Base-by-base conservation (phyloP, 768 basidiomycete species). In the Lactifluus pinguis region DNA sequence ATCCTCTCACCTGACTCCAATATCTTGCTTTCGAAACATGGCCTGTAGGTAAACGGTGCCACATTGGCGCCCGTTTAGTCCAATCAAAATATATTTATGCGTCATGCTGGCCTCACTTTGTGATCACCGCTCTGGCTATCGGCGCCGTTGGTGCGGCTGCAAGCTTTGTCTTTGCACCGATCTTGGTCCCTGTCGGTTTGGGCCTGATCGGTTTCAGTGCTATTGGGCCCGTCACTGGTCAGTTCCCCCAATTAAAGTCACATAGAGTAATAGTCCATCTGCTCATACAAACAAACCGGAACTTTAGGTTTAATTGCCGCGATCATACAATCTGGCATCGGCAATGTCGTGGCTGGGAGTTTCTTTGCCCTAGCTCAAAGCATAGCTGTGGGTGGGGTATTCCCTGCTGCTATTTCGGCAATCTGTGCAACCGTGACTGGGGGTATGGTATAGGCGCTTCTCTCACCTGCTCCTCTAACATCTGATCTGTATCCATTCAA, bases 371-470 rank as follows among this genome's bases (percentile, higher is more conserved):
- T 4, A 1, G 45, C 36, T 6, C 64, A 65, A 44, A 59, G 56
- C 36, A 25, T 52, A 3, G 64, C 56, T 36, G 63, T 59, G 53
- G 53, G 61, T 10, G 57, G 61, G 6, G 57, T 38, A 5, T 5
- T 58, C 1, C 47, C 64, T 25, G 38, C 30, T 1, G 30, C 19
- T 25, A 4, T 63, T 13, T 41, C 39, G 2, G 61, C 47, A 1
- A n/a, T 45, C 30, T 42, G 56, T 1, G 61, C 44, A 2, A 50
- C 41, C 29, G 5, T 45, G 19, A 6, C 30, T 4, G 44, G 54
- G 6, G n/a, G n/a, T n/a, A n/a, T n/a, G 5, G 25, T 17, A 34
- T 9, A 6, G 30, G 19, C 8, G 32, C 45, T 1, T 25, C 3
- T 34, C 5, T 21, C 38, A n/a, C 38, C 9, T 11, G 3, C 13